Conservation (phyloP, 2,329 filamentous ascomycete species). For the Peltaster fructicola region DNA sequence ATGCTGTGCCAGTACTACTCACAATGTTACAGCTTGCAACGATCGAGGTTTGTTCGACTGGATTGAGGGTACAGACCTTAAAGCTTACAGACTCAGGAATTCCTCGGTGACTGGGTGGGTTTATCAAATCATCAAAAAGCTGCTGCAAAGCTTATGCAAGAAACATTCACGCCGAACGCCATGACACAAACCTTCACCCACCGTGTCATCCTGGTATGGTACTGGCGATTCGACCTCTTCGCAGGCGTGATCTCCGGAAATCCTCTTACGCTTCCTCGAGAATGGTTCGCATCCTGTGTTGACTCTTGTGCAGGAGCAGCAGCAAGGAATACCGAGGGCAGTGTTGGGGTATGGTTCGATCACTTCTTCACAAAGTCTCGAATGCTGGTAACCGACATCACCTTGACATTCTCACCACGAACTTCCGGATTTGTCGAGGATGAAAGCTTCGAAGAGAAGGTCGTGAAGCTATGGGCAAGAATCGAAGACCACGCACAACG, state of each 20-base stretch:
- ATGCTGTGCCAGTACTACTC: conserved; percentile 56
- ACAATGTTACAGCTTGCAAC: conserved; percentile 85
- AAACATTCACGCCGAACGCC: conserved; percentile 60
- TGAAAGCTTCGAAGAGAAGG: conserved; percentile 46
- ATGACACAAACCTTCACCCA: conserved; percentile 53
- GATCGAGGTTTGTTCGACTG: conserved; percentile 56
- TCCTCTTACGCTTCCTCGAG: conserved; percentile 51
- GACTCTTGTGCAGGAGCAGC: too few species aligned
- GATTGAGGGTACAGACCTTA: conserved; percentile 1
- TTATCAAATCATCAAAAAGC: conserved; percentile 84
- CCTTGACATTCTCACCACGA: conserved; percentile 54
- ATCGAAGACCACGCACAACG: conserved; percentile 28
- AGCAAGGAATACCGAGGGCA: too few species aligned
- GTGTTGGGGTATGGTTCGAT: conserved; percentile 43
- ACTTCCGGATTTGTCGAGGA: conserved; percentile 47
- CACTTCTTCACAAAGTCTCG: conserved; percentile 48
- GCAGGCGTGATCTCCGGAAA: conserved; percentile 68
- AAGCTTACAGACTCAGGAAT: conserved; percentile 52
- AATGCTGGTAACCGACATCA: conserved; percentile 63
- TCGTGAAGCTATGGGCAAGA: conserved; percentile 29
- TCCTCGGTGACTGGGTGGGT: conserved; percentile 88
- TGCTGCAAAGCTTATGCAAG: conserved; percentile 61
- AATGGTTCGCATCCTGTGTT: conserved; percentile 57
- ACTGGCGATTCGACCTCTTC: conserved; percentile 72
- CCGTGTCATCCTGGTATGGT: conserved; percentile 71